A percentile compares a stretch with the other conserved stretches of the same genome.
Evolutionary conservation across 2,329 filamentous ascomycete genomes (phyloP).

Genomic region (Nothophoma quercina): DNA sequence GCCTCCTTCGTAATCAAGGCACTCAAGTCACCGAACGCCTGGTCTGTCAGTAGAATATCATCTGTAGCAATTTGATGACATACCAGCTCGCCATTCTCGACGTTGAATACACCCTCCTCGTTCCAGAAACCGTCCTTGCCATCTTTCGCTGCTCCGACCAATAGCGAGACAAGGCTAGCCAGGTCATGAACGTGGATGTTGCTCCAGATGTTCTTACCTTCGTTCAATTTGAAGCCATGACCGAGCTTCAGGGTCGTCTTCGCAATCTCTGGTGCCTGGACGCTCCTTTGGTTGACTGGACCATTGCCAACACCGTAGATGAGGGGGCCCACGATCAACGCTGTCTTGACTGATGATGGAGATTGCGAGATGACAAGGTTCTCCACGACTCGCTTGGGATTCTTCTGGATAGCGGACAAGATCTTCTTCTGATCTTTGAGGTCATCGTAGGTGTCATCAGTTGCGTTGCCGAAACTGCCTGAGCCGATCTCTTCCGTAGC

Average conservation of each 20-base stretch:
- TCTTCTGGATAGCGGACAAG: slow-evolving; percentile 9
- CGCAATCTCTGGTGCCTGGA: slow-evolving; percentile 64
- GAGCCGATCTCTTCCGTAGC: slow-evolving; percentile 16
- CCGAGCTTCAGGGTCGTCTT: slow-evolving; percentile 57
- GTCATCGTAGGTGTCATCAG: slow-evolving; percentile 15
- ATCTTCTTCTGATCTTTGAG: slow-evolving; percentile 15
- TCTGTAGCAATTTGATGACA: neutral
- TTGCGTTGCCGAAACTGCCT: slow-evolving; percentile 12
- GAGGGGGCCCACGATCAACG: slow-evolving; percentile 66
- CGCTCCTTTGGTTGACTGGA: slow-evolving; percentile 58
- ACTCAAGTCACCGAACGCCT: slow-evolving; percentile 24
- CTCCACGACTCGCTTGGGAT: slow-evolving; percentile 25
- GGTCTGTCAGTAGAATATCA: neutral
- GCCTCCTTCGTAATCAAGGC: slow-evolving; percentile 22
- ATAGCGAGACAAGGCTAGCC: slow-evolving; percentile 57
- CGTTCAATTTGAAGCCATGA: slow-evolving; percentile 60
- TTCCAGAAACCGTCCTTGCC: slow-evolving; percentile 57
- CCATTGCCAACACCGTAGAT: slow-evolving; percentile 68
- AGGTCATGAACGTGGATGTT: slow-evolving; percentile 66
- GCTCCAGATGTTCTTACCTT: slow-evolving; percentile 64
- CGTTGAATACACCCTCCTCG: slow-evolving; percentile 67
- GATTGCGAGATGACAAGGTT: slow-evolving; percentile 22
- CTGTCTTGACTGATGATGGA: slow-evolving; percentile 22
- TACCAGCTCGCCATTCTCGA: slow-evolving; percentile 59
- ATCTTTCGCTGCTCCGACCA: slow-evolving; percentile 59